Conservation (phyloP, 2,329 filamentous ascomycete genomes). For the Diaporthe vexans region DNA sequence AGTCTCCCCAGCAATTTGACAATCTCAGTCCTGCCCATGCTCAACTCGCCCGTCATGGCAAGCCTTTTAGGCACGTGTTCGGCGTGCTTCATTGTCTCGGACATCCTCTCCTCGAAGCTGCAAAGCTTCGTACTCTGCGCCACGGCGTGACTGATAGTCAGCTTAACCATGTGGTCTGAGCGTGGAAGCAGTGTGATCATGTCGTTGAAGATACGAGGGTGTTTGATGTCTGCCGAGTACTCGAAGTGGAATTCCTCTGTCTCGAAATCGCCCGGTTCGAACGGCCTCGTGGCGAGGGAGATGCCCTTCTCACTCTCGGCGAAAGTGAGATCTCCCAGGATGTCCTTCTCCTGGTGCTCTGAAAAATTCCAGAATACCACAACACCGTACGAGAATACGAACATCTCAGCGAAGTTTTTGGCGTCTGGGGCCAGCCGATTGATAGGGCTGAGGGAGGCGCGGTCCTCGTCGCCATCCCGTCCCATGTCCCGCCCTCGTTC, state of each 20-base stretch:
- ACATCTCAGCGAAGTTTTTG: constrained; percentile 92
- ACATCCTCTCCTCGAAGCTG: constrained; percentile 97
- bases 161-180: constrained; percentile 97
- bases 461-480: constrained; percentile 43
- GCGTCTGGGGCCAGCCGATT: constrained; percentile 77
- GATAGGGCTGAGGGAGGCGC: constrained; percentile 62
- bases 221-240: constrained; percentile 87
- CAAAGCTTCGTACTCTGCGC: constrained; percentile 97
- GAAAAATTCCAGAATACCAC: constrained; percentile 99
- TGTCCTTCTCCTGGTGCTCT: constrained; percentile 94
- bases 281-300: constrained; percentile 81
- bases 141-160: constrained; percentile 97
- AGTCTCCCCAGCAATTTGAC: constrained; percentile 91
- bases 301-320: constrained; percentile 75
- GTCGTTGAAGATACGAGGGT: constrained; percentile 96
- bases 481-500: constrained; percentile 31
- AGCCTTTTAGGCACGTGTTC: constrained; percentile 92
- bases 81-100: constrained; percentile 91
- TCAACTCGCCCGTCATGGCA: constrained; percentile 89
- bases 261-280: constrained; percentile 93
- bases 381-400: constrained; percentile 96
- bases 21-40: constrained; percentile 92
- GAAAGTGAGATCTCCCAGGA: constrained; percentile 94
- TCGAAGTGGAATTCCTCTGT: constrained; percentile 99
- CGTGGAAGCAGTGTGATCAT: constrained; percentile 97